Percentiles rank a stretch among this genome's conserved stretches.
Evolutionary conservation across 176 grass and related monocot genomes (phyloP).

Genomic region (Ananas comosus): DNA sequence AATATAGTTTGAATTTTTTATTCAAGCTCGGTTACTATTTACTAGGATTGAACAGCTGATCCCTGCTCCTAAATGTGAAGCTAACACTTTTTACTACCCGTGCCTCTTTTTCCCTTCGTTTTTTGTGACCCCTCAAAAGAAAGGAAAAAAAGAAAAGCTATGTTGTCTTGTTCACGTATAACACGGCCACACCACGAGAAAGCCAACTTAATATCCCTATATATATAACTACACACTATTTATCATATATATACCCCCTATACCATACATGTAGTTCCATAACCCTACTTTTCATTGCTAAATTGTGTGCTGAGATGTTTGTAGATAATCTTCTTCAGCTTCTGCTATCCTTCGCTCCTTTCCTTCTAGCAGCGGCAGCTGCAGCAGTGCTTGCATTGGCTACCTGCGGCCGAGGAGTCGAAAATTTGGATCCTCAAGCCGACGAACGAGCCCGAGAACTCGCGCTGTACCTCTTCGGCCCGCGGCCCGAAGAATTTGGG

Average conservation of each 20-base stretch:
- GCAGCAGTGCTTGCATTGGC: constrained; percentile 33
- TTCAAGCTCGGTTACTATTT: no score
- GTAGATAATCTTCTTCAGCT: constrained; percentile 22
- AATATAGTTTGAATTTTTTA: no score
- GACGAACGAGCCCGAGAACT: constrained; percentile 40
- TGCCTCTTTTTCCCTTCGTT: constrained; percentile 6
- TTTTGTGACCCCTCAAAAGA: constrained; percentile 13
- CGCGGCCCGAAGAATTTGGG: constrained; percentile 12
- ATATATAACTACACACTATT: constrained; percentile 11
- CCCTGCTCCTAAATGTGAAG: not conserved
- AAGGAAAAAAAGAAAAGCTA: constrained; percentile 2
- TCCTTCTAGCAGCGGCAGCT: constrained; percentile 37
- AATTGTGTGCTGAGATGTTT: constrained; percentile 9
- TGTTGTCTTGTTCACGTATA: constrained; percentile 19
- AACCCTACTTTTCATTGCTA: not conserved
- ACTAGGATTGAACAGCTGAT: no score
- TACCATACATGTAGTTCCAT: not conserved
- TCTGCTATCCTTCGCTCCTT: constrained; percentile 26
- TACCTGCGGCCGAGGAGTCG: not conserved
- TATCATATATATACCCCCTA: not conserved
- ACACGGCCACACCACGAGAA: constrained; percentile 37
- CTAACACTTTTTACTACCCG: not conserved
- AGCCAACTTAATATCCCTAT: constrained; percentile 13
- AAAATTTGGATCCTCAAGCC: constrained; percentile 19
- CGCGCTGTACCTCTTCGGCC: constrained; percentile 45